Evolutionary conservation across 2,329 filamentous ascomycete species (phyloP).

Genomic region (Alternaria solani): DNA sequence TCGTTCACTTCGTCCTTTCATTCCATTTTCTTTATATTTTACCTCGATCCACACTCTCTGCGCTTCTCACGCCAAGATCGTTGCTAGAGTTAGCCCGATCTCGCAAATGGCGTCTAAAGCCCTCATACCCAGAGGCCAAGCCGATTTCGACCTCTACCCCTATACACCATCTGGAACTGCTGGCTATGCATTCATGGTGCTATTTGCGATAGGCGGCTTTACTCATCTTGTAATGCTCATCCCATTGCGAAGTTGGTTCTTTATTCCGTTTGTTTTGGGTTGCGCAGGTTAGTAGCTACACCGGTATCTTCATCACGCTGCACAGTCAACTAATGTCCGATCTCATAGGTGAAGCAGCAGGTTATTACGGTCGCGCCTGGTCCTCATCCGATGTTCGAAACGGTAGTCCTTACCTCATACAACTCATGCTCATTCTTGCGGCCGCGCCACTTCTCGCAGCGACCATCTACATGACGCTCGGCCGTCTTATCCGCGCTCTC

Average conservation of each 20-base stretch:
- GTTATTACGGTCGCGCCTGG: slow-evolving; percentile 28
- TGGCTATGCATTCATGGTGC: slow-evolving; percentile 22
- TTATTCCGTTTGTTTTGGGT: slow-evolving; percentile 62
- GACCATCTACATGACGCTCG: slow-evolving; percentile 59
- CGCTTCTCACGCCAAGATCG: neutral
- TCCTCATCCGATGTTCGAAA: slow-evolving; percentile 21
- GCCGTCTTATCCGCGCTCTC: slow-evolving; percentile 53
- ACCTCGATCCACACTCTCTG: neutral
- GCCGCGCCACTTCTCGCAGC: slow-evolving; percentile 60
- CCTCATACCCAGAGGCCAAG: slow-evolving; percentile 11
- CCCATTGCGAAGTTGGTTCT: slow-evolving; percentile 53
- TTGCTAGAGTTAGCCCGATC: neutral
- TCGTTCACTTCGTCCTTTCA: neutral
- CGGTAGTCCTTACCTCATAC: slow-evolving; percentile 51
- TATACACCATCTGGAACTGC: slow-evolving; percentile 24
- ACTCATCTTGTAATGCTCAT: slow-evolving; percentile 19
- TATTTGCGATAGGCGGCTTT: slow-evolving; percentile 22
- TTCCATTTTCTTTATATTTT: neutral
- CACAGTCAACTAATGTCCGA: neutral
- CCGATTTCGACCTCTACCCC: slow-evolving; percentile 27
- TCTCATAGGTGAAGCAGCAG: slow-evolving; percentile 26
- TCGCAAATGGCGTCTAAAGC: neutral
- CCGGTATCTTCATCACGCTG: neutral
- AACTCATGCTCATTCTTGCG: slow-evolving; percentile 56
- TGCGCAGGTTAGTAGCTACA: slow-evolving; percentile 54